Base-by-base conservation (phyloP, 805 yeast species). In the Hanseniaspora guilliermondii region DNA sequence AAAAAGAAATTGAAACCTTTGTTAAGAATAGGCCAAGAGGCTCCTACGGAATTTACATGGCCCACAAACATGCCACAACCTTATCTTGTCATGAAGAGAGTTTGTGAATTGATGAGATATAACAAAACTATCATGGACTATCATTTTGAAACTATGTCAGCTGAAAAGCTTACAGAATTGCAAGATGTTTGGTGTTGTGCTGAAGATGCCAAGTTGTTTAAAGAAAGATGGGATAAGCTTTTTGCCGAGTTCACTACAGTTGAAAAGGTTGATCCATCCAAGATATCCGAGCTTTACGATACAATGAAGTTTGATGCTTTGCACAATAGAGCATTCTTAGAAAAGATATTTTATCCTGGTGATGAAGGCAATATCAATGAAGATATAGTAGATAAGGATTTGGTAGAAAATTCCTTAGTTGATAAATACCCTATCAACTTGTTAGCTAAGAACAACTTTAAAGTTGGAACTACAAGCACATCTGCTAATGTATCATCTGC, bases 11-110 rank as follows among this genome's bases (percentile, higher is more conserved):
- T 93, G 64, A 93, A 93, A 69, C 97, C 97, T 0, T 73, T 93
- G 63, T 73, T 93, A 53, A 79, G 99, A 69, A 93, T 89, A 68
- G 98, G 98, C 1, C 86, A 87, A 54, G 95, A 87, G 61, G 96
- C 97, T 0, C 97, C 98, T 17, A 85, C 94, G 0, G 96, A 93
- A 64, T 93, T 93, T 68, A 86, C 98, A 0, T 93, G 99, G 99
- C 98, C 99, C 0, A 86, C 93, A 19, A 87, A 87, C 65, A 88
- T 93, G 86, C 97, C 98, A 0, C 94, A 93, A 65, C 99, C 99
- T 1, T 91, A 87, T 64, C 79, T 82, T 48, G 98, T 93, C 16
- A 86, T 94, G 61, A 86, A 87, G 64, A 75, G 96, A 58, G 98
- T 93, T 27, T 95, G 93, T 41, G 96, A 88, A 62, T 74, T 93